Conservation (phyloP, 352 stramenopile genomes). For the Saprolegnia parasitica region DNA sequence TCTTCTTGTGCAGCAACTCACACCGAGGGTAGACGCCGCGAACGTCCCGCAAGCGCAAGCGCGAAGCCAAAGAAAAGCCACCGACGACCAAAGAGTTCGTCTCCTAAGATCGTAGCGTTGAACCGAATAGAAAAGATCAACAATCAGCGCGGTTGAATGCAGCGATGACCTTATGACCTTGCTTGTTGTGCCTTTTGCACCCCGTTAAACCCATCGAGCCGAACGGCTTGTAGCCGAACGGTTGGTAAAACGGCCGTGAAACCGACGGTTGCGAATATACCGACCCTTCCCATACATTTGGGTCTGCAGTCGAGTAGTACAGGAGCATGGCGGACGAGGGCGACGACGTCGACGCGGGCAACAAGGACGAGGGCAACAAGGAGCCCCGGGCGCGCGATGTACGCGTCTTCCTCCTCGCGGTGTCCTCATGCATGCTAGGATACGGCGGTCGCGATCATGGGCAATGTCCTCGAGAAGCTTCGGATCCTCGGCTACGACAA, state of each 20-base stretch:
- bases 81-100: too few relatives aligned
- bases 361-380: conserved; percentile 25
- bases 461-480: conserved; percentile 79
- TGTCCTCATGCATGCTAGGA: conserved; percentile 37
- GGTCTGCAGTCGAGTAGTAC: not conserved
- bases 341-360: conserved; percentile 26
- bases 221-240: not conserved
- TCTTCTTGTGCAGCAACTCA: not conserved
- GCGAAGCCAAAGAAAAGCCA: not conserved
- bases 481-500: conserved; percentile 73
- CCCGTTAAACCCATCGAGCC: too few relatives aligned
- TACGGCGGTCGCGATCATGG: conserved; percentile 72
- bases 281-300: not conserved
- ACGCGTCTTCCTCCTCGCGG: not conserved
- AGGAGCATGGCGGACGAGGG: conserved; percentile 26
- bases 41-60: not conserved
- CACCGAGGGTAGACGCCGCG: not conserved
- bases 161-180: too few relatives aligned
- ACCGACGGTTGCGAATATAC: too few relatives aligned
- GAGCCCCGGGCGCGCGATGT: conserved; percentile 20
- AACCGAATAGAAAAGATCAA: too few relatives aligned
- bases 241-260: not conserved
- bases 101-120: too few relatives aligned
- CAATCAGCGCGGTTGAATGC: too few relatives aligned
- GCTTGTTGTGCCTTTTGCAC: too few relatives aligned